A percentile compares a stretch with the other conserved stretches of the same genome.
phyloP scores from a whole-genome alignment of 169 alveolate genomes.

The Cryptosporidium felis region DNA sequence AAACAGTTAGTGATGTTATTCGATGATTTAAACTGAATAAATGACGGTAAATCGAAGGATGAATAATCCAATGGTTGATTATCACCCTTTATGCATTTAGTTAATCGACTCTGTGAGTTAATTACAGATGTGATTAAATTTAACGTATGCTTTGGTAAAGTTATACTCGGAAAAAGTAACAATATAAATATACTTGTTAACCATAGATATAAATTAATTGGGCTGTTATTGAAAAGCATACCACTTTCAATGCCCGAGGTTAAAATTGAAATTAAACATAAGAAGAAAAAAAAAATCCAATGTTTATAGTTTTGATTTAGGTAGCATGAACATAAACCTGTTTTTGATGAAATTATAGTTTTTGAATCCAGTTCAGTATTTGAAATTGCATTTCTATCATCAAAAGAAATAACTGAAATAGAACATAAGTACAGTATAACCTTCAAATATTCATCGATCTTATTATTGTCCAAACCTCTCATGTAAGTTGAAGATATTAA shows the following conservation, averaged over 20 bases:
- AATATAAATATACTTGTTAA: not conserved
- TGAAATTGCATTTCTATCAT: not conserved
- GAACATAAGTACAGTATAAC: slow-evolving; percentile 22
- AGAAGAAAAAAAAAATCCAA: not conserved
- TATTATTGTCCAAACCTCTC: not conserved
- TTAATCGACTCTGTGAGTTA: slow-evolving; percentile 34
- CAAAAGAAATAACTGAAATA: not conserved
- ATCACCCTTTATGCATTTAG: not conserved
- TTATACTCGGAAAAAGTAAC: slow-evolving; percentile 5
- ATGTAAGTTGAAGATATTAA: too few species aligned
- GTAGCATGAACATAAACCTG: not conserved
- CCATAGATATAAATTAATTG: not conserved
- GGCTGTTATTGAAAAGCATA: not conserved
- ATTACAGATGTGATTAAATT: slow-evolving; percentile 29
- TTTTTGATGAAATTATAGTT: not conserved
- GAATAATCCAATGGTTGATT: not conserved
- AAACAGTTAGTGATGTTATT: not conserved
- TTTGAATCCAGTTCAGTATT: not conserved
- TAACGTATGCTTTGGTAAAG: slow-evolving; percentile 10
- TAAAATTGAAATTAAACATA: slow-evolving; percentile 30
- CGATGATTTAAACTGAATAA: not conserved
- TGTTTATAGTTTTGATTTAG: not conserved
- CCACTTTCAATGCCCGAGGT: slow-evolving; percentile 46
- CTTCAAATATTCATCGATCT: slow-evolving; percentile 15
- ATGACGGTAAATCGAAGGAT: slow-evolving; percentile 8